Conservation (phyloP, 2,329 filamentous ascomycete genomes). For the Aspergillus melleus region DNA sequence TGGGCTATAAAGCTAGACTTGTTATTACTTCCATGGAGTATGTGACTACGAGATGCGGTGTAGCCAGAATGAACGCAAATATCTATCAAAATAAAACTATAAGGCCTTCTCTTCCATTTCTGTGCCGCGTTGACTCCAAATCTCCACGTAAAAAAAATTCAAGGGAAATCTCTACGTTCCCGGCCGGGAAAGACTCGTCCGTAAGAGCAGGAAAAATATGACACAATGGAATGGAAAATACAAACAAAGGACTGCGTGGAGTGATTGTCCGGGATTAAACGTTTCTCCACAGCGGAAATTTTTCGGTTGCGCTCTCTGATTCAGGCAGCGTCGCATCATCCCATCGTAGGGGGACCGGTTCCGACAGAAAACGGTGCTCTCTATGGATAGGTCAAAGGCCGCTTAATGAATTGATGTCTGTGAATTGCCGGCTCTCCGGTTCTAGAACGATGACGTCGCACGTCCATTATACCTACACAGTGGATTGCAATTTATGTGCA, state of each 20-base stretch:
- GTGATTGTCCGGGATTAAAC: background rate
- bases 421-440: too few species aligned
- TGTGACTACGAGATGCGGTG: background rate
- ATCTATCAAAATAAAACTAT: background rate
- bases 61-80: background rate
- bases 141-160: background rate
- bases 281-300: too few species aligned
- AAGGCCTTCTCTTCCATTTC: background rate
- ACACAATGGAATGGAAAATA: background rate
- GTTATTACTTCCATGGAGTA: background rate
- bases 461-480: too few species aligned
- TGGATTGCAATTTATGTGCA: background rate
- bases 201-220: background rate
- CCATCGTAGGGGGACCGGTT: too few species aligned
- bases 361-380: too few species aligned
- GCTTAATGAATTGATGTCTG: too few species aligned
- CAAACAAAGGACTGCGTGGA: too few species aligned
- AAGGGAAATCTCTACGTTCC: background rate
- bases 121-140: background rate
- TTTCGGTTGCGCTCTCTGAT: too few species aligned
- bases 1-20: background rate
- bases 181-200: background rate
- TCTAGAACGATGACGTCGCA: too few species aligned
- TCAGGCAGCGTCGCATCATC: too few species aligned
- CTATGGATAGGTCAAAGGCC: too few species aligned